Base-by-base conservation (phyloP, 495 filamentous ascomycete species). In the Talaromyces adpressus region DNA sequence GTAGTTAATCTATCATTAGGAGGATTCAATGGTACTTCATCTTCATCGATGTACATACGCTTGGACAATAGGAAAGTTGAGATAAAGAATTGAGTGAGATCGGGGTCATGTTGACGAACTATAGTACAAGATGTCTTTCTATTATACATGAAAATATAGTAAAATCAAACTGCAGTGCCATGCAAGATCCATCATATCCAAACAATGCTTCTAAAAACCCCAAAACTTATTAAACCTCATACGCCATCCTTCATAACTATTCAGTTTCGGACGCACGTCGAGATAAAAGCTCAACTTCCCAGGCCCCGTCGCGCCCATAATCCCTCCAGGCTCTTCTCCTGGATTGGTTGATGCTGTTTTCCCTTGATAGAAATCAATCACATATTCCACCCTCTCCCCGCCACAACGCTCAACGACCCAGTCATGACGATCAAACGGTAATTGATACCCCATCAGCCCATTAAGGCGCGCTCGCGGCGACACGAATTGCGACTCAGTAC, bases 321-420 rank as follows among this genome's bases (percentile, higher is more conserved):
- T 62, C 5, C 77, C 78, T 69, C 30, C 12, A 63, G 58, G 18
- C 57, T 64, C 25, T 29, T 69, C 49, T 61, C 65, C 27, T 62
- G 64, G 47, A 57, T 32, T 32, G 9, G n/a, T 7, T n/a, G 39
- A 3, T n/a, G 45, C 25, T 9, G 11, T 25, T 66, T 87, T 90
- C 0, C 94, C 94, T 32, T 89, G 84, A 73, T 98, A 98, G 72
- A 98, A 98, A 76, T 98, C 94, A 74, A 98, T 98, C 27, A 98
- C 87, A 72, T 98, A 98, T 70, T 97, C 94, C 47, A 98, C 76
- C 67, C 81, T 82, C 67, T 85, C 88, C n/a, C 92, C 93, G 67
- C 67, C 76, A 64, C 94, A 97, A 63, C 94, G 80, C 73, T 98
- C 93, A 9, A 98, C 88, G 16, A 96, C 89, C 94, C 94, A 98